Evolutionary conservation across 1,139 yeast species (phyloP).

Genomic region (Pichia terricola): DNA sequence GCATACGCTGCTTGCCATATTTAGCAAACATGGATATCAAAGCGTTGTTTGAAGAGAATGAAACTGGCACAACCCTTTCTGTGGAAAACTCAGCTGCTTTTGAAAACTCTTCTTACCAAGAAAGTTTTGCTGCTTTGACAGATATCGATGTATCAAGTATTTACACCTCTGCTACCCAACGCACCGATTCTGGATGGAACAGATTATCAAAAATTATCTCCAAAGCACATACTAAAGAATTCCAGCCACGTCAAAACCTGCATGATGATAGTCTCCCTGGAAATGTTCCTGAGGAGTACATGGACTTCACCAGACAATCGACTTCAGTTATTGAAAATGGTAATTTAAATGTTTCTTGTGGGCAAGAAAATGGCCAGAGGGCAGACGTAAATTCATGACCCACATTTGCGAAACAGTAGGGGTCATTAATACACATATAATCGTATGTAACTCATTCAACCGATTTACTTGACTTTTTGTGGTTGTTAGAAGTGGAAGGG

Average conservation of each 20-base stretch:
- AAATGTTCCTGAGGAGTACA: not conserved
- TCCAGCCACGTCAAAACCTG: conserved; percentile 41
- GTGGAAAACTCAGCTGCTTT: not conserved
- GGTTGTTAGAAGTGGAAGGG: no score
- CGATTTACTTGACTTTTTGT: no score
- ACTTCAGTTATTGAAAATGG: no score
- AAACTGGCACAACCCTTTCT: not conserved
- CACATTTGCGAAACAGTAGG: no score
- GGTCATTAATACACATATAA: no score
- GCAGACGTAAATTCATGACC: no score
- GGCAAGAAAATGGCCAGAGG: no score
- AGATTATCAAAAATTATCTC: conserved; percentile 53
- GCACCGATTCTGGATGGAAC: conserved; percentile 19
- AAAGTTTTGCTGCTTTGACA: not conserved
- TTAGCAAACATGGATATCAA: not conserved
- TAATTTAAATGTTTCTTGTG: no score
- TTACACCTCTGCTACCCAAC: conserved; percentile 6
- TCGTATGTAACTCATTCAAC: no score
- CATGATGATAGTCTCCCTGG: not conserved
- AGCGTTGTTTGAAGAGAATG: not conserved
- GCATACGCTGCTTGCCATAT: not conserved
- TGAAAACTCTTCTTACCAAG: not conserved
- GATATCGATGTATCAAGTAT: conserved; percentile 7
- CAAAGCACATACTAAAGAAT: conserved; percentile 79
- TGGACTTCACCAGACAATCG: not conserved